phyloP scores from a whole-genome alignment of 352 stramenopile species.

The Hyaloperonospora arabidopsidis region DNA sequence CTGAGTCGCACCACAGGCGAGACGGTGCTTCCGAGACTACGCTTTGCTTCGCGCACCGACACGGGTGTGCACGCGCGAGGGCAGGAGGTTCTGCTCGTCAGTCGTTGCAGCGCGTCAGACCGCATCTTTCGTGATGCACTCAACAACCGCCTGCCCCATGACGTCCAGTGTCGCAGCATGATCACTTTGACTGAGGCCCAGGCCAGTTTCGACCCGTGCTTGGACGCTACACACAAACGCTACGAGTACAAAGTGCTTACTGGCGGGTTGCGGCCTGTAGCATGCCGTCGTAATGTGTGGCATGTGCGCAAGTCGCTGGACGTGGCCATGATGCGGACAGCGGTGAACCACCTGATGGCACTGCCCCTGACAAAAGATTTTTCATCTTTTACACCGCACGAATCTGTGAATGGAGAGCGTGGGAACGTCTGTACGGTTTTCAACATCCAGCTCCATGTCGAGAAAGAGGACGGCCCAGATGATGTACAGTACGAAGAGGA shows the following conservation, averaged over 20 bases:
- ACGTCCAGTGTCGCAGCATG: conserved; percentile 44
- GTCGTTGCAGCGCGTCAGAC: conserved; percentile 45
- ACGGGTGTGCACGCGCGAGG: conserved; percentile 87
- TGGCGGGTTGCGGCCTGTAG: conserved; percentile 42
- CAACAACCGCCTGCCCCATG: conserved; percentile 62
- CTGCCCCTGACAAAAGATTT: conserved; percentile 45
- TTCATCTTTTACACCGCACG: conserved; percentile 57
- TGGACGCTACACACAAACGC: conserved; percentile 43
- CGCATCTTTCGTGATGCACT: conserved; percentile 49
- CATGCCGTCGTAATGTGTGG: conserved; percentile 48
- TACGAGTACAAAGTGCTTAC: conserved; percentile 61
- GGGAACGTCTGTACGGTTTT: conserved; percentile 48
- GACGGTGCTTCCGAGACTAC: conserved; percentile 48
- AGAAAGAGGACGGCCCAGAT: conserved; percentile 8
- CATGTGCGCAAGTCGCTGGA: conserved; percentile 51
- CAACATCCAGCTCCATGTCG: conserved; percentile 28
- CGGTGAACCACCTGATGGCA: conserved; percentile 26
- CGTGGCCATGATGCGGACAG: conserved; percentile 41
- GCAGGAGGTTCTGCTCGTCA: conserved; percentile 87
- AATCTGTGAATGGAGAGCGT: conserved; percentile 30
- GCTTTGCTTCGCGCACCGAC: conserved; percentile 88
- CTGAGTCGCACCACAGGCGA: conserved; percentile 64
- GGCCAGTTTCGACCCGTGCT: conserved; percentile 43
- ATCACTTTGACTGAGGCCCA: conserved; percentile 15
- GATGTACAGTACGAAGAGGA: conserved; percentile 25